Conservation (phyloP, 116 monocot species). For the Dioscorea cayenensis region DNA sequence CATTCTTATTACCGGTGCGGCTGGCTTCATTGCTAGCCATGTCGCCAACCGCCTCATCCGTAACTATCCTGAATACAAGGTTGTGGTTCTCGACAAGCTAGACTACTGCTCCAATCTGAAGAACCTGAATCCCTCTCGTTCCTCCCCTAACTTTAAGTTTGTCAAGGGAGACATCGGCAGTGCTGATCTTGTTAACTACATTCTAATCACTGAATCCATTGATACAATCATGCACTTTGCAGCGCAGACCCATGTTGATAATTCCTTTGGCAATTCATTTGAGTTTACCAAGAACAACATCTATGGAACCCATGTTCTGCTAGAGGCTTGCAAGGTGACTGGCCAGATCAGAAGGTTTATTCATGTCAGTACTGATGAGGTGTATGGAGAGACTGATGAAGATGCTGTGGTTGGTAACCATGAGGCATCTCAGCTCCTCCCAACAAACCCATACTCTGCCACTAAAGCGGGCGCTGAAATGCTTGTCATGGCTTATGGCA, state of each 20-base stretch:
- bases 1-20: constrained; percentile 84
- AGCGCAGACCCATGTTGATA: constrained; percentile 84
- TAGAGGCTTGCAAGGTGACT: constrained; percentile 72
- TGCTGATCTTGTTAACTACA: constrained; percentile 69
- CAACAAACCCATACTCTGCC: constrained; percentile 81
- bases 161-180: constrained; percentile 77
- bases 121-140: constrained; percentile 51
- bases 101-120: constrained; percentile 79
- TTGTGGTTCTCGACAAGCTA: constrained; percentile 80
- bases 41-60: constrained; percentile 71
- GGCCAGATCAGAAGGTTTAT: constrained; percentile 63
- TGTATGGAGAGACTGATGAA: constrained; percentile 81
- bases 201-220: constrained; percentile 62
- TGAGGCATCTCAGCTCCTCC: constrained; percentile 76
- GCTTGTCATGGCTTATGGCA: constrained; percentile 86
- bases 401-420: constrained; percentile 74
- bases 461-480: constrained; percentile 88
- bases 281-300: constrained; percentile 89
- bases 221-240: constrained; percentile 89
- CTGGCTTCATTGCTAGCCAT: constrained; percentile 83
- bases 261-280: constrained; percentile 79
- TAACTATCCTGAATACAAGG: constrained; percentile 58
- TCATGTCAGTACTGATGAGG: constrained; percentile 86
- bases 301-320: constrained; percentile 73
- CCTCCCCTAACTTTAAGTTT: constrained; percentile 66